Conservation (phyloP, 768 basidiomycete species). For the Tricholoma furcatifolium region DNA sequence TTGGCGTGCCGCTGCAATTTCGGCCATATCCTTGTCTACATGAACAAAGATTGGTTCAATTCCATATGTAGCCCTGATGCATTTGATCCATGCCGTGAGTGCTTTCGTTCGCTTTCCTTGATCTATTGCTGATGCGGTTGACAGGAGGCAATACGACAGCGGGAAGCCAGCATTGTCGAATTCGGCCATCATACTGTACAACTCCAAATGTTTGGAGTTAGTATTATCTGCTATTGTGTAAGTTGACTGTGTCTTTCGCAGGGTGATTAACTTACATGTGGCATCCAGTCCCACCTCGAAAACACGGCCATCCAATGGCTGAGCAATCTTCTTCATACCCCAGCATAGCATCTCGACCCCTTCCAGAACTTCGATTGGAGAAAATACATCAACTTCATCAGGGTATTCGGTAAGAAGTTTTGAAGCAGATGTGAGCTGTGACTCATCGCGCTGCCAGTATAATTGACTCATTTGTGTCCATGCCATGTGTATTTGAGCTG, state of each 20-base stretch:
- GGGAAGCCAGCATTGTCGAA: constrained; percentile 24
- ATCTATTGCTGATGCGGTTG: constrained; percentile 18
- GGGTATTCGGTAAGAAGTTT: constrained; percentile 18
- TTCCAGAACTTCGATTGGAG: constrained; percentile 12
- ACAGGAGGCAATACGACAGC: constrained; percentile 24
- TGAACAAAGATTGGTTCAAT: constrained; percentile 14
- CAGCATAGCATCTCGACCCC: constrained; percentile 23
- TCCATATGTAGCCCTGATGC: constrained; percentile 10
- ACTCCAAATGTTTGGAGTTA: constrained; percentile 24
- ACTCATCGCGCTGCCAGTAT: constrained; percentile 21
- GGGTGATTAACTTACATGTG: constrained; percentile 16
- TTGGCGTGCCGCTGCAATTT: constrained; percentile 12
- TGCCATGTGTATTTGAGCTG: constrained; percentile 23
- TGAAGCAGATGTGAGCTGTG: constrained; percentile 22
- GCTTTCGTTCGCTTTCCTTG: constrained; percentile 18
- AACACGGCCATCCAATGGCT: constrained; percentile 14
- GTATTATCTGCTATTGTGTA: constrained; percentile 18
- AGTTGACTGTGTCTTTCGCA: background rate
- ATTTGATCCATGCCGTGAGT: constrained; percentile 16
- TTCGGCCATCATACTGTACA: constrained; percentile 22
- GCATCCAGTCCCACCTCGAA: constrained; percentile 23
- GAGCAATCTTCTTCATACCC: constrained; percentile 20
- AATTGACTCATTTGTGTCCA: constrained; percentile 27
- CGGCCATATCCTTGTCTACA: constrained; percentile 18
- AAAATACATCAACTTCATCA: constrained; percentile 12